A percentile compares a stretch with the other conserved stretches of the same genome.
Evolutionary conservation across 202 grass and related monocot genomes (phyloP).

Genomic region (Zoysia matrella): DNA sequence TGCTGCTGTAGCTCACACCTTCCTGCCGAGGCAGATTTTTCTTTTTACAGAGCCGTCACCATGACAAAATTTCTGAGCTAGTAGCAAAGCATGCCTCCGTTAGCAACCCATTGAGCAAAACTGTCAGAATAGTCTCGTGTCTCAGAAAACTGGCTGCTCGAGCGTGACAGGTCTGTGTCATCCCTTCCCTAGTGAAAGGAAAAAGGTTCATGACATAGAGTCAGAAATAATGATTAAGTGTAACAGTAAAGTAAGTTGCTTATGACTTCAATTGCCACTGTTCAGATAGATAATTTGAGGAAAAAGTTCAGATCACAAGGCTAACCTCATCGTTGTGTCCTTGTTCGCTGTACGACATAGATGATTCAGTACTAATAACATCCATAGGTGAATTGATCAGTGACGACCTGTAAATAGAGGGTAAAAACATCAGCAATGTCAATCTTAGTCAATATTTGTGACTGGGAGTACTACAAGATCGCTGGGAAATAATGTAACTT

Average conservation of each 20-base stretch:
- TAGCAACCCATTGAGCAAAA: slow-evolving; percentile 78
- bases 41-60: not conserved
- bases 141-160: slow-evolving; percentile 51
- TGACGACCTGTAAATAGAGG: slow-evolving; percentile 57
- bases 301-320: not conserved
- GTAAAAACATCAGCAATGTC: no score
- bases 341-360: not conserved
- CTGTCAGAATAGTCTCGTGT: slow-evolving; percentile 63
- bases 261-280: not conserved
- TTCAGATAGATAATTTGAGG: slow-evolving; percentile 1
- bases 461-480: not conserved
- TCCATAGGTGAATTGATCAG: slow-evolving; percentile 44
- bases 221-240: no score
- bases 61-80: slow-evolving; percentile 40
- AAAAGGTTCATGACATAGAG: slow-evolving; percentile 1
- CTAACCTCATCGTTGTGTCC: slow-evolving; percentile 53
- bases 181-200: slow-evolving; percentile 7
- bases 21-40: not conserved
- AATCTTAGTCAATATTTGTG: not conserved
- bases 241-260: no score
- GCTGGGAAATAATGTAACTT: not conserved
- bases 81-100: slow-evolving; percentile 77
- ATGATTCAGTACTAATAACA: no score
- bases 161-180: slow-evolving; percentile 46
- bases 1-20: slow-evolving; percentile 17